Base-by-base conservation (phyloP, 1,284 basidiomycete species). In the Ustilago xerochloae region DNA sequence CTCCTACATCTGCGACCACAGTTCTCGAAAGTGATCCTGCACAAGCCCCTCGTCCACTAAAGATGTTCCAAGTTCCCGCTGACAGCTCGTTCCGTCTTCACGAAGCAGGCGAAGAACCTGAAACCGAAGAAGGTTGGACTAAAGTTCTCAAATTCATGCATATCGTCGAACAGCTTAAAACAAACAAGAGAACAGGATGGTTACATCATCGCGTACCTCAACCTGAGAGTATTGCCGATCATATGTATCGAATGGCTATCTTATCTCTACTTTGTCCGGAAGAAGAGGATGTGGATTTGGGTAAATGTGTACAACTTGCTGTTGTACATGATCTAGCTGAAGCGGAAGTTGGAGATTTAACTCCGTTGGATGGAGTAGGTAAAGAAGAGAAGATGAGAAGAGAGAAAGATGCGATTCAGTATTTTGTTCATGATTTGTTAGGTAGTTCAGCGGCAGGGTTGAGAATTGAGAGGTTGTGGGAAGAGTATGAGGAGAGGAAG, bases 211-310 rank as follows among this genome's bases (percentile, higher is more conserved):
- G 78, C 3, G 72, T 84, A 0, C 63, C 75, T 3, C 28, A 52
- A 16, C 75, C 79, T n/a, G 83, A 86, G 57, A 95, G 71, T 33
- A 96, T 97, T 69, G 91, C 93, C 4, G 95, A 98, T 84, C 95
- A 98, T 83, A 97, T 97, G 95, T 96, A 97, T 84, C 88, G 96
- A 57, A 98, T 98, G 96, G 91, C 93, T 2, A 85, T 97, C 22
- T 88, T 98, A 46, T 91, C 93, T 1, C 91, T 97, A 89, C 91
- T 94, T 72, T 89, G 87, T 15, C 86, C 87, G 6, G 83, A 88
- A 1, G 89, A 77, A 16, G 36, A 90, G 2, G 92, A 92, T 72
- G 54, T 87, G 4, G 83, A 84, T 59, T 54, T 80, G 35, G 74
- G 87, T 85, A 96, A 92, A 87, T 94, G 92, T 66, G 91, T 93